A percentile compares a stretch with the other conserved stretches of the same genome.
Conservation (phyloP, 2,329 filamentous ascomycete species). For the Trichocomaceae sp. region DNA sequence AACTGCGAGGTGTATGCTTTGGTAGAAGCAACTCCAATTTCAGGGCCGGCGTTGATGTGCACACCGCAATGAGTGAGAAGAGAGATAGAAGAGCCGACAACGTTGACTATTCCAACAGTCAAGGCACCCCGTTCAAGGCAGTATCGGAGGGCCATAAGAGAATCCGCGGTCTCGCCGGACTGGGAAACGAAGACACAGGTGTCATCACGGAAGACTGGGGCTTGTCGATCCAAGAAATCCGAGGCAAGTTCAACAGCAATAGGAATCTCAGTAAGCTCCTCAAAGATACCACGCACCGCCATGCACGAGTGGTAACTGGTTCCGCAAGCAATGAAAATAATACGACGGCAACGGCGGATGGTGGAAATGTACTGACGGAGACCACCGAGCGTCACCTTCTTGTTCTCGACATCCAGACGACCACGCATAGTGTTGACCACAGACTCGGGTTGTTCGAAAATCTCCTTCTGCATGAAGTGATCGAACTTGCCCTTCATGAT, state of each 20-base stretch:
- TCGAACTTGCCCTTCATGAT: slow-evolving; percentile 99
- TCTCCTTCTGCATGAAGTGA: slow-evolving; percentile 99
- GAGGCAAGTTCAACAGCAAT: slow-evolving; percentile 96
- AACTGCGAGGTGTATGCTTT: slow-evolving; percentile 99
- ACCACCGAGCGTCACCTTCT: slow-evolving; percentile 90
- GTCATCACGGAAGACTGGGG: slow-evolving; percentile 97
- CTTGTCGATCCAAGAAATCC: slow-evolving; percentile 94
- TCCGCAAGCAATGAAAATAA: slow-evolving; percentile 98
- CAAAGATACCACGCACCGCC: slow-evolving; percentile 95
- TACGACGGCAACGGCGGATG: slow-evolving; percentile 90
- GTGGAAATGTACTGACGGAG: slow-evolving; percentile 93
- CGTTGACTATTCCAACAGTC: slow-evolving; percentile 97
- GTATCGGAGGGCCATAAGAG: slow-evolving; percentile 92
- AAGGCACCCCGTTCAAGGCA: slow-evolving; percentile 95
- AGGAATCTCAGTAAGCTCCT: slow-evolving; percentile 95
- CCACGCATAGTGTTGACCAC: slow-evolving; percentile 99
- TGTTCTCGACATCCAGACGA: slow-evolving; percentile 87
- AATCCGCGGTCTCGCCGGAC: slow-evolving; percentile 97
- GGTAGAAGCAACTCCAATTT: slow-evolving; percentile 97
- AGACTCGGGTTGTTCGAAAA: slow-evolving; percentile 99
- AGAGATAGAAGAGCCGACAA: slow-evolving; percentile 96
- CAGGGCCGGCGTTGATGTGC: slow-evolving; percentile 96
- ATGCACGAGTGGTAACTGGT: slow-evolving; percentile 99
- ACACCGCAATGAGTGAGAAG: slow-evolving; percentile 99
- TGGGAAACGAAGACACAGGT: slow-evolving; percentile 98